A percentile compares a stretch with the other conserved stretches of the same genome.
phyloP scores from a whole-genome alignment of 257 asterid genomes.

The Solanum rostratum region DNA sequence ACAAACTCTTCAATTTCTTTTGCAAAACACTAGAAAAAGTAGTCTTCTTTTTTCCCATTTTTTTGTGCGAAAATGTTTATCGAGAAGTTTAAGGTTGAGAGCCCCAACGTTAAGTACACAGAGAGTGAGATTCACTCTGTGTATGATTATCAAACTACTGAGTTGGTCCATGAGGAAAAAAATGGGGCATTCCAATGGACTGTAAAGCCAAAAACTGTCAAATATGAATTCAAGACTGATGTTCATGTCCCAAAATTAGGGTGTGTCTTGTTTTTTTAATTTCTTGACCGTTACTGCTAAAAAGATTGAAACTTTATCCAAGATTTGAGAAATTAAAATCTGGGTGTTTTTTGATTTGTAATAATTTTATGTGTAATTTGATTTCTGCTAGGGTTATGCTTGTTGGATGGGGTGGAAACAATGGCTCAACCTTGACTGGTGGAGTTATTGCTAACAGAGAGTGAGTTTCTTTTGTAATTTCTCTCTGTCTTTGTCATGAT shows the following conservation, averaged over 20 bases:
- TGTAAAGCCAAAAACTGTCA: conserved; percentile 78
- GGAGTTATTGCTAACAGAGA: conserved; percentile 92
- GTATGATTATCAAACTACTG: conserved; percentile 80
- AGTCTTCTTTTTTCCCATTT: not conserved
- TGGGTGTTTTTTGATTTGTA: not conserved
- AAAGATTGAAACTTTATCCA: not conserved
- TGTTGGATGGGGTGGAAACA: conserved; percentile 99
- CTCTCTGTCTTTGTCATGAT: not conserved
- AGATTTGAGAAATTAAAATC: not conserved
- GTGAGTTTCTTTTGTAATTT: conserved; percentile 31
- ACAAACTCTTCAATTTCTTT: no score
- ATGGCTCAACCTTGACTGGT: conserved; percentile 88
- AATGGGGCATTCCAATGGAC: conserved; percentile 76
- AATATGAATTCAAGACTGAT: conserved; percentile 81
- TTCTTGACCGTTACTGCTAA: not conserved
- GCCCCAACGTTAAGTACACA: conserved; percentile 80
- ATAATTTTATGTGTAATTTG: not conserved
- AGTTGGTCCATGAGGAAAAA: conserved; percentile 79
- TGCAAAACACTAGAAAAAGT: not conserved
- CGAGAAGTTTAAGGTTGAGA: conserved; percentile 83
- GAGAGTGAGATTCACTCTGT: conserved; percentile 72
- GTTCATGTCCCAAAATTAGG: conserved; percentile 86
- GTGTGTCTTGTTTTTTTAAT: conserved; percentile 13
- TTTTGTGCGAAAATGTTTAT: conserved; percentile 48
- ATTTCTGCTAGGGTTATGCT: conserved; percentile 67